Base-by-base conservation (phyloP, 257 asterid species). In the Leptodermis oblonga region DNA sequence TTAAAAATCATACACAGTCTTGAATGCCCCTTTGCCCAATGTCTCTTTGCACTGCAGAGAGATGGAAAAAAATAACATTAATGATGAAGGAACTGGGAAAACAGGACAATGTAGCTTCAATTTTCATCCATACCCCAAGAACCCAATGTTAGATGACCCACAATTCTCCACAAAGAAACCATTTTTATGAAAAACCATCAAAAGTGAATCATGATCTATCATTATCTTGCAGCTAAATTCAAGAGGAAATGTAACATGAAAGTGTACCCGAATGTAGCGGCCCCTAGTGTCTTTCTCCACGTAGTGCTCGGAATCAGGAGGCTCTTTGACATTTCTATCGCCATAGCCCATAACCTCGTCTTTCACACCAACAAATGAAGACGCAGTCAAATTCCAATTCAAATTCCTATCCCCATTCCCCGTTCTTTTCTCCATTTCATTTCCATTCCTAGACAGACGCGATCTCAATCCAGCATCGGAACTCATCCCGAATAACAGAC, bases 1-100 rank as follows among this genome's bases (percentile, higher is more conserved):
- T 68, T 63, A 43, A 70, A 70, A 66, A 67, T 69, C 92, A 69
- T 86, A 90, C 96, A 86, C 90, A 72, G 89, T 87, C 86, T 90
- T 90, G 82, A 86, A 87, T 53, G 96, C 95, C 62, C 95, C 96
- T 80, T 84, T 86, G 80, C 95, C 96, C 90, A 90, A 52, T 54
- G 87, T 84, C 75, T 87, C 95, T 46, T 66, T 74, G 75, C 81
- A 82, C 92, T 89, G 96, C 82, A 82, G 78, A 77, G 55, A 17
- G 52, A 37, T n/a, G 65, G 17, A 14, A 13, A 45, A 41, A 14
- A 34, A 70, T 18, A 12, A 26, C 31, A 71, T 62, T 26, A 65
- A 30, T 20, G 12, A 22, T n/a, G 22, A 54, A 36, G 28, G 14
- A 17, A 62, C 2, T 37, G n/a, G 4, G 15, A 7, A 14, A 37